Conservation (phyloP, 78 protist species). For the Guillardia theta region DNA sequence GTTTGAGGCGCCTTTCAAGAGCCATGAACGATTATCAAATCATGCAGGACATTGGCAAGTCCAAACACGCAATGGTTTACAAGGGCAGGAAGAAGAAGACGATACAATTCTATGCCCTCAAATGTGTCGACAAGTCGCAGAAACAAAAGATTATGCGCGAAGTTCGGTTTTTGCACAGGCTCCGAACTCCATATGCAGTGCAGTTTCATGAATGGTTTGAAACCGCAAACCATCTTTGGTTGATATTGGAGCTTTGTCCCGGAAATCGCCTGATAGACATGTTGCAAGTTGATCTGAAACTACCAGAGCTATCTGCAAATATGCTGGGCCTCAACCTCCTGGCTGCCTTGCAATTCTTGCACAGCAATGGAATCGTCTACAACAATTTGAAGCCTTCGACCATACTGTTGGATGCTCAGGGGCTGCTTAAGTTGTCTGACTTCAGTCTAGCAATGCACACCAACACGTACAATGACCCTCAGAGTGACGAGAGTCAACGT, state of each 20-base stretch:
- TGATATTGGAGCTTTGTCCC: constrained; percentile 68
- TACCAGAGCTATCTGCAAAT: constrained; percentile 46
- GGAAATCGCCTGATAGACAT: constrained; percentile 43
- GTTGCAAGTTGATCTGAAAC: constrained; percentile 39
- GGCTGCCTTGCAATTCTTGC: constrained; percentile 58
- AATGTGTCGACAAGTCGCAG: constrained; percentile 55
- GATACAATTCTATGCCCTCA: constrained; percentile 61
- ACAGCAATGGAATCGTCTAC: constrained; percentile 48
- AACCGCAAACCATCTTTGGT: constrained; percentile 73
- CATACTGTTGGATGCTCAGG: constrained; percentile 59
- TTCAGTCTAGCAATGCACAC: constrained; percentile 47
- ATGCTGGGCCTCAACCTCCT: constrained; percentile 46
- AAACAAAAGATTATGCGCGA: constrained; percentile 7
- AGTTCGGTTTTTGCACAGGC: constrained; percentile 45
- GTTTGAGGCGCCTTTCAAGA: no score
- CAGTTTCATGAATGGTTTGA: constrained; percentile 70
- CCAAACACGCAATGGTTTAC: constrained; percentile 56
- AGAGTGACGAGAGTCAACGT: background rate
- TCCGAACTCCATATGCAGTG: constrained; percentile 48
- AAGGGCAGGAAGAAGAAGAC: constrained; percentile 67
- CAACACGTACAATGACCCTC: background rate
- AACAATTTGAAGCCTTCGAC: constrained; percentile 60
- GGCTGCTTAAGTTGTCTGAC: constrained; percentile 51
- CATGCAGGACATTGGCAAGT: constrained; percentile 60
- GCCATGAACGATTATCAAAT: constrained; percentile 2